Base-by-base conservation (phyloP, 371 early-diverging fungal species). In the Mucor circinelloides region DNA sequence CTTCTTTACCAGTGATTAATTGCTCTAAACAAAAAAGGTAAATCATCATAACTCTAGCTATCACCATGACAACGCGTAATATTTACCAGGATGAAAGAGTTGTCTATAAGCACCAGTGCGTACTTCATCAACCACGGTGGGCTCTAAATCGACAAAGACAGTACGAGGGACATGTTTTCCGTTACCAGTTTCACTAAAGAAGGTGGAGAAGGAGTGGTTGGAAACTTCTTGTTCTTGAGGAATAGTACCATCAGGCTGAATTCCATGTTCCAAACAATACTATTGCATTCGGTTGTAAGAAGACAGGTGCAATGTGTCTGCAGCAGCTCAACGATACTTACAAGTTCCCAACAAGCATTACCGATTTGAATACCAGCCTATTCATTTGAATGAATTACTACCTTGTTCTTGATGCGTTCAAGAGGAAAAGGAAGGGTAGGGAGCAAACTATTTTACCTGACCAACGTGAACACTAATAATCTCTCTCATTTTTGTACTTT, bases 281-380 rank as follows among this genome's bases (percentile, higher is more conserved):
- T 48, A 21, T 48, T 23, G 21, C 21, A 21, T 48, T 40, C 17
- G 17, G 21, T 34, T 42, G 21, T n/a, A 23, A 9, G 19, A 21
- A 19, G 19, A 2, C 48, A 48, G 21, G 21, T 48, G 60, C n/a
- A 10, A 6, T n/a, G n/a, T n/a, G n/a, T n/a, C n/a, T n/a, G n/a
- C n/a, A n/a, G n/a, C n/a, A 98, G 90, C 23, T 6, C 21, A 23
- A 8, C 48, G 5, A 17, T 19, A 48, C 48, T 48, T 48, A 48
- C 48, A 59, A 75, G 67, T 82, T 99, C 99, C 99, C 99, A 99
- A 88, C 99, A 99, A 86, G 98, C 94, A 90, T 99, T 99, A 91
- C 99, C 99, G 80, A 99, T 99, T 87, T 99, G 99, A 78, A 99
- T 95, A 94, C 99, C 99, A 75, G 99, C 99, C 89, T 99, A 48